Base-by-base conservation (phyloP, 768 basidiomycete species). In the Mycena maculata region DNA sequence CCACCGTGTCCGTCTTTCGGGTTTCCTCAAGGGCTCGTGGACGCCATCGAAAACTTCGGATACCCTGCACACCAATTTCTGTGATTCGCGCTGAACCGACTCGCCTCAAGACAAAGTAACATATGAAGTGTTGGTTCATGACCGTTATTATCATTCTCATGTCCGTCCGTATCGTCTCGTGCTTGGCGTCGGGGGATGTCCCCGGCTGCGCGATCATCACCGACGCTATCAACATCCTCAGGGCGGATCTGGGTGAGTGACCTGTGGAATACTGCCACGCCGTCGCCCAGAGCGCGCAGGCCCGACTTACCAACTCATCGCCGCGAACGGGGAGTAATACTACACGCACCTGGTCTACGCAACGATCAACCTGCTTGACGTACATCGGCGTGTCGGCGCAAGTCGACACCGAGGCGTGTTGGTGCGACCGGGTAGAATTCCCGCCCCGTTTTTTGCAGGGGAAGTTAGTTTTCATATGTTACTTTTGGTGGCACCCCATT, bases 391-490 rank as follows among this genome's bases (percentile, higher is more conserved):
- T 60, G 31, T 60, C 58, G 18, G 45, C 58, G 23, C 13, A 60
- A 39, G 47, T 23, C 31, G 58, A 60, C 58, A 60, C 58, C 15
- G 15, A 38, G 39, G 58, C 58, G 45, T 60, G 58, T 33, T 60
- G 58, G 58, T 48, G 58, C 58, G 58, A 60, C 45, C 49, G 58
- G 58, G 58, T 48, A n/a, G n/a, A n/a, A n/a, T n/a, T n/a, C n/a
- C n/a, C n/a, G n/a, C n/a, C n/a, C n/a, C n/a, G n/a, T n/a, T n/a
- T n/a, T n/a, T n/a, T n/a, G n/a, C n/a, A n/a, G n/a, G 33, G 10
- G 58, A n/a, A 1, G 30, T 23, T 36, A 36, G 6, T 36, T 36
- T 36, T 6, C 13, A n/a, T n/a, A n/a, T 36, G 33, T 47, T 44
- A 5, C 4, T 13, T 23, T 49, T 9, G 9, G 13, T 16, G 22